These are phyloP conservation scores for Tephrocybe sp. DNA, from an alignment of 768 basidiomycete species.

Conservation along the genomic window DNA sequence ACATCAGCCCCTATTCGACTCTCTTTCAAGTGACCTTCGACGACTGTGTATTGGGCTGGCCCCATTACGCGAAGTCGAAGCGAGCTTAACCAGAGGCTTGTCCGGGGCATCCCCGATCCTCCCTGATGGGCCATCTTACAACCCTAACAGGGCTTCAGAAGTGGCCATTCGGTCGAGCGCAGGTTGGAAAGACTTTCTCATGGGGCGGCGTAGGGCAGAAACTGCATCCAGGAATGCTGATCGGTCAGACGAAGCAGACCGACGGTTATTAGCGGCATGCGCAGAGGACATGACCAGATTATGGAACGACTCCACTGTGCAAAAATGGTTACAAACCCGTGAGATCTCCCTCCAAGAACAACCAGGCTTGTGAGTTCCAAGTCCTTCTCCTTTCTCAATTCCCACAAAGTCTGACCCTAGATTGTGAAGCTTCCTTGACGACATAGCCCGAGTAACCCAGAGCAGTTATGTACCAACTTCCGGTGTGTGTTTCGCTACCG, in stretches of 20 bases:
- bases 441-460: slow-evolving; percentile 49
- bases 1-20: slow-evolving; percentile 19
- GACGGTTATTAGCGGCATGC: slow-evolving; percentile 53
- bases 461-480: slow-evolving; percentile 52
- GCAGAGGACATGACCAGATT: slow-evolving; percentile 52
- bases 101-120: slow-evolving; percentile 26
- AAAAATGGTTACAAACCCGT: slow-evolving; percentile 37
- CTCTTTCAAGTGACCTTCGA: slow-evolving; percentile 37
- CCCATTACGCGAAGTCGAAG: slow-evolving; percentile 57
- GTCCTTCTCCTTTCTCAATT: background rate
- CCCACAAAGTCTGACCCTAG: background rate
- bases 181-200: slow-evolving; percentile 51
- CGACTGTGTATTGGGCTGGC: slow-evolving; percentile 49
- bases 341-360: slow-evolving; percentile 55
- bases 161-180: slow-evolving; percentile 46
- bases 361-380: slow-evolving; percentile 55
- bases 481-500: slow-evolving; percentile 33
- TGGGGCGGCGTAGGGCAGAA: slow-evolving; percentile 29
- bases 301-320: slow-evolving; percentile 50
- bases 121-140: slow-evolving; percentile 23
- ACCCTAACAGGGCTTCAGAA: slow-evolving; percentile 44
- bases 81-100: slow-evolving; percentile 43
- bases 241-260: slow-evolving; percentile 36
- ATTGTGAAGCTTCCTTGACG: slow-evolving; percentile 53
- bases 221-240: slow-evolving; percentile 12